Evolutionary conservation across 805 yeast species (phyloP), one percentile per base, ranked within the genome.

Genomic region (Scheffersomyces coipomensis): DNA sequence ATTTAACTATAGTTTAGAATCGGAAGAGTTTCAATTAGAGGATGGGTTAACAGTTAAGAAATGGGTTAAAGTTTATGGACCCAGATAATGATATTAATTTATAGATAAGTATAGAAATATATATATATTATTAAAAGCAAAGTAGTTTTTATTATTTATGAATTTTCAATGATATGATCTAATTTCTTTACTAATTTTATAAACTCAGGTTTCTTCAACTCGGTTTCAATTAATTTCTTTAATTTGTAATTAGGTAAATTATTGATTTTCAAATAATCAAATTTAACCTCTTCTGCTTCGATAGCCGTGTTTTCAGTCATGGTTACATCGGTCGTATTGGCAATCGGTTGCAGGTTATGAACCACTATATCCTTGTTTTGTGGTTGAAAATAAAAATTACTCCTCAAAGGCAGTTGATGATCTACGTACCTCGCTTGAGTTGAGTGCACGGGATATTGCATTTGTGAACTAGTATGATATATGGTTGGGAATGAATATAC

Each of bases 1-100:
- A 1, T 68, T 73, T 5, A 60, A 63, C 0, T 83, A 83, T 48
- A 57, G 56, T 4, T 53, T 83, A 19, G 59, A 62, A 5, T 66
- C 68, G 8, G 71, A 63, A 35, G 68, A 66, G 2, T 49, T 60
- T 4, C 58, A 52, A 17, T 60, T 78, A 36, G 67, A 71, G 2
- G 89, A 83, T 56, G 89, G 89, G 0, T 56, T 83, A 37, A 64
- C 64, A 4, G 66, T 81, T 1, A 80, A 78, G 45, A 56, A 61
- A 45, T 83, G 89, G 89, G 62, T 56, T 10, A 78, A 73, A 39
- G 50, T 56, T 19, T 34, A 42, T 32, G 34, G 33, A 23, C 35
- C 33, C 23, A 29, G 22, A 27, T 19, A 19, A 29, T n/a, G 45
- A 12, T 37, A 34, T 16, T 2, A 6, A 17, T n/a, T 10, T 35